Base-by-base conservation (phyloP, 441 rosid species). In the Kokia cookei region DNA sequence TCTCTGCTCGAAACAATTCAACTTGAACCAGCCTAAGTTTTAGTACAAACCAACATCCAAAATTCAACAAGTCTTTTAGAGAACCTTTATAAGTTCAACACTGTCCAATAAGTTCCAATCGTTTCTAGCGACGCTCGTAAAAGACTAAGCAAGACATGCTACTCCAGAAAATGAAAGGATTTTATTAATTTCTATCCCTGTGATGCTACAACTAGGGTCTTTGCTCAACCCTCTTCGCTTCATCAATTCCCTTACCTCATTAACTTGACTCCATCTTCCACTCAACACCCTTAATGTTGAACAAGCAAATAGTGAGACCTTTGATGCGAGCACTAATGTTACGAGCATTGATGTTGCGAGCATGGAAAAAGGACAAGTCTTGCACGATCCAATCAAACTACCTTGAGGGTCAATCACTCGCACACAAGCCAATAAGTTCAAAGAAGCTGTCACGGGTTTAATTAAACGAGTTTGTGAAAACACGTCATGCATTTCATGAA, bases 181-280 rank as follows among this genome's bases (percentile, higher is more conserved):
- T 35, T 68, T 51, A 35, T 35, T 64, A 59, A 13, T 50, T 74
- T 86, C 89, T 76, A 81, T 83, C 84, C 84, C 88, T 83, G 86
- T 78, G 13, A 72, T 72, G 79, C 94, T 93, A 65, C 59, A 73
- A 17, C 87, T 94, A 26, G 96, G 85, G 62, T 72, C 77, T 79
- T 90, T 94, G 73, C 76, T 84, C 71, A 92, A 70, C 22, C 88
- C 85, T 78, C 82, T 86, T 35, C 80, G 86, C 75, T 84, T 88
- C 96, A 92, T 92, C 83, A 92, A 59, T 69, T 86, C 86, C 51
- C 91, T 87, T 48, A 88, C 82, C 73, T 82, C 80, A 72, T 80
- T 85, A 72, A 89, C 96, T 62, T 73, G 88, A 82, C 65, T 83
- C 98, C 98, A 92, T 65, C 91, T 85, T 76, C 94, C 98, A 89